Percentiles rank a stretch among this genome's conserved stretches.
Evolutionary conservation across 2,329 filamentous ascomycete species (phyloP).

Genomic region (Sarocladium kiliense): DNA sequence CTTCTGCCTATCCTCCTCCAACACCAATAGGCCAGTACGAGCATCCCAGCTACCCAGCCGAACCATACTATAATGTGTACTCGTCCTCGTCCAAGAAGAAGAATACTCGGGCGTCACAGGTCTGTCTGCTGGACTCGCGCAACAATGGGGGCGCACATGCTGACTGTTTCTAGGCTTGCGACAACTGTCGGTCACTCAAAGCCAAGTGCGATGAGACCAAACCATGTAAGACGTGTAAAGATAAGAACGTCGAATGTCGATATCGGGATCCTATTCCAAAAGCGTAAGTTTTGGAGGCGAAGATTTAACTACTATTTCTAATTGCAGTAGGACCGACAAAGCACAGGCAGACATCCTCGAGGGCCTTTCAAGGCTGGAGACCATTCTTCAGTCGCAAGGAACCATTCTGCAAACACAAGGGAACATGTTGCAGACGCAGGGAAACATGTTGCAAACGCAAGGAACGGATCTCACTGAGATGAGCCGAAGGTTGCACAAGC

Average conservation of each 20-base stretch:
- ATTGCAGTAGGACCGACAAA: constrained; percentile 47
- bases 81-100: constrained; percentile 48
- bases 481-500: constrained; percentile 23
- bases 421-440: not conserved
- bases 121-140: constrained; percentile 21
- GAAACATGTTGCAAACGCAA: constrained; percentile 23
- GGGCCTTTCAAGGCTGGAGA: constrained; percentile 38
- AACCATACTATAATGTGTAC: constrained; percentile 37
- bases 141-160: not conserved
- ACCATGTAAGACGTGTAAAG: constrained; percentile 80
- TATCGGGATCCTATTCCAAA: constrained; percentile 90
- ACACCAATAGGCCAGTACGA: constrained; percentile 32
- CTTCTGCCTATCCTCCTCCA: constrained; percentile 32
- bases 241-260: constrained; percentile 77
- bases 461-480: not conserved
- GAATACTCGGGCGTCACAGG: constrained; percentile 61
- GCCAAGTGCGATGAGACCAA: constrained; percentile 87
- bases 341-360: constrained; percentile 56
- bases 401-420: too few species aligned
- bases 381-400: constrained; percentile 22
- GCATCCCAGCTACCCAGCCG: constrained; percentile 22
- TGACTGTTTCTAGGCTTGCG: constrained; percentile 65
- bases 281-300: constrained; percentile 57
- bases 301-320: not conserved
- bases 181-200: constrained; percentile 81